Evolutionary conservation across 2,329 filamentous ascomycete species (phyloP), one percentile per base, ranked within the genome.

Genomic region (Pseudocercospora cruenta): DNA sequence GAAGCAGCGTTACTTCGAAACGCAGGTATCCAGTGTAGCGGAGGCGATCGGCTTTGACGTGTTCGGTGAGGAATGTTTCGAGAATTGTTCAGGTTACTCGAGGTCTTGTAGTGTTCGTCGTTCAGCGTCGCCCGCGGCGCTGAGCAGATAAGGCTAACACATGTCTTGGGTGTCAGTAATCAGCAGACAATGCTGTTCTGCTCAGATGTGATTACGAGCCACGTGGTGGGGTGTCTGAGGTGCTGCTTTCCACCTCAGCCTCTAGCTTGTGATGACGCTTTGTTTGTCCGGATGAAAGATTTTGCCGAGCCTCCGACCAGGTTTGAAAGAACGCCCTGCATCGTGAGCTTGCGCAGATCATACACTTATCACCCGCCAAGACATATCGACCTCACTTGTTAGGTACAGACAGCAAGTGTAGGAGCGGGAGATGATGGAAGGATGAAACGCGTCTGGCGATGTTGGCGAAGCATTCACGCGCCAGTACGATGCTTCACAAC

Each of bases 401-500:
- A 16, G 2, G 24, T 55, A 14, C 12, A 55, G 51, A 28, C 21
- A 26, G 24, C 51, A 54, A 24, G 24, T 21, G 22, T 54, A 12
- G 51, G 22, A 28, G 28, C 54, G 16, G 28, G 49, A 53, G 64
- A 72, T 45, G 58, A 76, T 74, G 74, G 74, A 64, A 73, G 66
- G 67, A 77, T 77, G 75, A 76, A 64, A 68, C 64, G 47, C 60
- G 67, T 58, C 57, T 71, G 69, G 70, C 69, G 69, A 72, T 71
- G 69, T 69, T 71, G 70, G 64, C 67, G 63, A 62, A 69, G 67
- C 65, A 70, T 60, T 64, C 57, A 51, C 22, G 36, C 63, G 28
- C 59, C 64, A 59, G 63, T 67, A 4, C 80, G 83, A 70, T 72
- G 69, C 68, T 87, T 90, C 72, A 86, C 86, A 6, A 79, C 79